A percentile compares a stretch with the other conserved stretches of the same genome.
Conservation (phyloP, 495 filamentous ascomycete genomes). For the Penicillium cataractarum region DNA sequence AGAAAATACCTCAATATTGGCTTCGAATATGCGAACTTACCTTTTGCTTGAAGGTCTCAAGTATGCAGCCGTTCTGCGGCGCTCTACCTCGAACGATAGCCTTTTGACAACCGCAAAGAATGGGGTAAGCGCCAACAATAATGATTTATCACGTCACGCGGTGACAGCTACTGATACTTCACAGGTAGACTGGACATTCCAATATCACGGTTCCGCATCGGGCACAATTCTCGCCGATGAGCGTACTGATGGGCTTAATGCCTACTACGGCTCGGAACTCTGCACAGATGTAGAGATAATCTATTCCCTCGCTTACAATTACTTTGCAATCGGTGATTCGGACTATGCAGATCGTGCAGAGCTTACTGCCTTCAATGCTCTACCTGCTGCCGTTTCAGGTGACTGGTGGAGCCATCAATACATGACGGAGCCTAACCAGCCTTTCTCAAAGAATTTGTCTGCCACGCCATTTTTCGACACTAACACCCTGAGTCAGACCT, state of each 20-base stretch:
- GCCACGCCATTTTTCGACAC: background rate
- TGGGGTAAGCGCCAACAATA: background rate
- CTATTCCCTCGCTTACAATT: background rate
- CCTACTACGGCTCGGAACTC: background rate
- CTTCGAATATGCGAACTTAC: background rate
- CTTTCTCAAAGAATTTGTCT: background rate
- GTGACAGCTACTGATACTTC: background rate
- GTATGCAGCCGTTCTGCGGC: background rate
- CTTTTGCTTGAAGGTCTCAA: background rate
- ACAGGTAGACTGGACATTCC: background rate
- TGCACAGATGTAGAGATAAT: background rate
- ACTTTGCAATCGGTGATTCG: background rate
- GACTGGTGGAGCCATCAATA: background rate
- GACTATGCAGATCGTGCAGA: background rate
- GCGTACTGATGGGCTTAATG: background rate
- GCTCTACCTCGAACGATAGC: background rate
- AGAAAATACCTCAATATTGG: background rate
- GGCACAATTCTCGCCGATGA: background rate
- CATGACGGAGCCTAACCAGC: background rate
- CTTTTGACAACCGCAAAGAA: background rate
- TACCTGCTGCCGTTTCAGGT: background rate
- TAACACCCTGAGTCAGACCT: background rate
- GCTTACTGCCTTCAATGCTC: background rate
- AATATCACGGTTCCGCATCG: background rate
- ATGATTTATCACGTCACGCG: fast-evolving